A percentile compares a stretch with the other conserved stretches of the same genome.
Conservation (phyloP, 345 rosid species). For the Rhizophora apiculata region DNA sequence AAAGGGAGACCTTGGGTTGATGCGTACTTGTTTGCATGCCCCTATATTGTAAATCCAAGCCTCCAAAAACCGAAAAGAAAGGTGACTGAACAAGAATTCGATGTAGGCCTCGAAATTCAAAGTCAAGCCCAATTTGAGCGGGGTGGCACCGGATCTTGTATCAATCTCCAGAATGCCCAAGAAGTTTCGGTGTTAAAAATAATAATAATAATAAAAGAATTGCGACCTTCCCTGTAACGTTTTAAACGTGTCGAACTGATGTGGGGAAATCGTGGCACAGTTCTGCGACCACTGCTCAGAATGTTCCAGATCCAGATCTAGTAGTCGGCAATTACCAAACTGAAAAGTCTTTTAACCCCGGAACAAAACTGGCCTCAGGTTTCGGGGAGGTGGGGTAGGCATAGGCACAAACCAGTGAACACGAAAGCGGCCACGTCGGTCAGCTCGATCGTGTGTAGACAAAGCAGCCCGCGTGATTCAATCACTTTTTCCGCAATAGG, state of each 20-base stretch:
- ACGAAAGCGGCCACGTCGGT: conserved; percentile 29
- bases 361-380: conserved; percentile 18
- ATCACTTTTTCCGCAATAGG: conserved; percentile 4
- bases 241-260: conserved; percentile 14
- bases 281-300: not conserved
- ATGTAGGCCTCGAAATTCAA: no score
- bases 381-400: not conserved
- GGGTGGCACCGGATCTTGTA: no score
- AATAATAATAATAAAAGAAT: no score
- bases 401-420: conserved; percentile 4
- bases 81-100: no score
- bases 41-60: no score
- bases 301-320: not conserved
- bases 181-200: no score
- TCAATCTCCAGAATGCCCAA: no score
- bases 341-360: not conserved
- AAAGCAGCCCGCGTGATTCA: conserved; percentile 26
- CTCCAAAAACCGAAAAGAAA: no score
- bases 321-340: not conserved
- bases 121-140: no score
- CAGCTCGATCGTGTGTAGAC: conserved; percentile 22
- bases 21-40: no score
- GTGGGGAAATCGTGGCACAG: conserved; percentile 20
- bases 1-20: no score
- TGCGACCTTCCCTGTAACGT: not conserved